phyloP scores from a whole-genome alignment of 345 rosid genomes.

The Eucalyptus marginata region DNA sequence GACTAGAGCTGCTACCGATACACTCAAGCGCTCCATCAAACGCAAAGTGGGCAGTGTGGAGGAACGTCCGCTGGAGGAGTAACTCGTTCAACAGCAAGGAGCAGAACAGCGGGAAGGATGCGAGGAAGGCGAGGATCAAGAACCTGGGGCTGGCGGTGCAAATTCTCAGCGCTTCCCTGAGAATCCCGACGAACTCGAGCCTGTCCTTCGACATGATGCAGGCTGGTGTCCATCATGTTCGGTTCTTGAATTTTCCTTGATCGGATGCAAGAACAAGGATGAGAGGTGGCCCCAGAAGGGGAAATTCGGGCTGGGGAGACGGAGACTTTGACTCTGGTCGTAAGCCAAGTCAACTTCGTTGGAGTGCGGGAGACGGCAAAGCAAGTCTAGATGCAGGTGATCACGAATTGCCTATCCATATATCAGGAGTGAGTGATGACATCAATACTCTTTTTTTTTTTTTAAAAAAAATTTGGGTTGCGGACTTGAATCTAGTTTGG shows the following conservation, averaged over 20 bases:
- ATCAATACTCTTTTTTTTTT: too few relatives aligned
- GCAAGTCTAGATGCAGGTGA: background rate
- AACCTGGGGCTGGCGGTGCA: slow-evolving; percentile 2
- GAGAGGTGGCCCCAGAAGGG: background rate
- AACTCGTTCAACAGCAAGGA: background rate
- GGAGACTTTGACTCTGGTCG: background rate
- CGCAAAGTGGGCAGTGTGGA: background rate
- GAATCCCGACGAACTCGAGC: slow-evolving; percentile 1
- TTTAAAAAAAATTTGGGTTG: too few relatives aligned
- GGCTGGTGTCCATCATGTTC: background rate
- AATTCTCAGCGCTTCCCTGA: slow-evolving; percentile 1
- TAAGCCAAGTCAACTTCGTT: background rate
- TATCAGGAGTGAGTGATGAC: too few relatives aligned
- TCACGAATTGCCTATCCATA: too few relatives aligned
- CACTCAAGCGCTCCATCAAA: background rate
- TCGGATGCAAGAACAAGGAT: background rate
- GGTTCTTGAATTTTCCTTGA: background rate
- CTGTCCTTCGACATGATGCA: background rate
- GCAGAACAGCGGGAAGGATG: slow-evolving; percentile 11
- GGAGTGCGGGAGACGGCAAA: background rate
- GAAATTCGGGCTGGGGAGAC: background rate
- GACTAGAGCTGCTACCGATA: background rate
- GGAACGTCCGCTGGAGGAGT: slow-evolving; percentile 1
- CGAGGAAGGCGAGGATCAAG: slow-evolving; percentile 3
- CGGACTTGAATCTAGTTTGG: background rate